Evolutionary conservation across 305 asterid genomes (phyloP).

Genomic region (Fraxinus xanthoxyloides): DNA sequence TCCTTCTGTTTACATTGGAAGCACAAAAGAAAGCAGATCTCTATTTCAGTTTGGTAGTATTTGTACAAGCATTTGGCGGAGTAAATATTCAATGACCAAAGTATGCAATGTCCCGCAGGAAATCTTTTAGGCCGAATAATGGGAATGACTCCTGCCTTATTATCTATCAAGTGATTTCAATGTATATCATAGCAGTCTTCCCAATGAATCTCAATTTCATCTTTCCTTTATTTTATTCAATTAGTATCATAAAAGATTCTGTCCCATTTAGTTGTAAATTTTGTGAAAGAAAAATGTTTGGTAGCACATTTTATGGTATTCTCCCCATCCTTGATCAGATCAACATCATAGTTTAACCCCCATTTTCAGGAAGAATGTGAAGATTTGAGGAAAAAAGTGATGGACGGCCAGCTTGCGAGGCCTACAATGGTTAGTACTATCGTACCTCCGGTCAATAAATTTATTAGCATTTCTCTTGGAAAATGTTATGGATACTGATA

Average conservation of each 20-base stretch:
- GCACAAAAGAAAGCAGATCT: neutral
- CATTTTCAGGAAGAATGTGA: slow-evolving; percentile 60
- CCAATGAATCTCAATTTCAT: neutral
- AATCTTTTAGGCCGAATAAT: neutral
- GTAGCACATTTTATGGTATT: neutral
- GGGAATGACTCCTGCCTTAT: neutral
- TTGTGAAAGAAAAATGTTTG: neutral
- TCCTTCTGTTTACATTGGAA: neutral
- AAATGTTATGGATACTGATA: slow-evolving; percentile 5
- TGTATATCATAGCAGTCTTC: neutral
- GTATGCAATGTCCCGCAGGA: neutral
- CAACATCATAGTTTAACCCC: neutral
- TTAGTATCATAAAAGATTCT: neutral
- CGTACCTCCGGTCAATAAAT: slow-evolving; percentile 4
- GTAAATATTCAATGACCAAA: neutral
- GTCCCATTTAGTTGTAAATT: neutral
- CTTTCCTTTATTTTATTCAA: neutral
- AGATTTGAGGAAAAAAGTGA: slow-evolving; percentile 40
- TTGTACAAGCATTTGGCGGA: neutral
- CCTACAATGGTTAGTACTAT: slow-evolving; percentile 54
- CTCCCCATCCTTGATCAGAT: neutral
- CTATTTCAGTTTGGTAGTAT: neutral
- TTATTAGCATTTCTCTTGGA: slow-evolving; percentile 12
- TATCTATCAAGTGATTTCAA: neutral
- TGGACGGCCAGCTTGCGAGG: slow-evolving; percentile 48